A percentile compares a stretch with the other conserved stretches of the same genome.
Evolutionary conservation across 1,284 basidiomycete genomes (phyloP).

Genomic region (Testicularia cyperi): DNA sequence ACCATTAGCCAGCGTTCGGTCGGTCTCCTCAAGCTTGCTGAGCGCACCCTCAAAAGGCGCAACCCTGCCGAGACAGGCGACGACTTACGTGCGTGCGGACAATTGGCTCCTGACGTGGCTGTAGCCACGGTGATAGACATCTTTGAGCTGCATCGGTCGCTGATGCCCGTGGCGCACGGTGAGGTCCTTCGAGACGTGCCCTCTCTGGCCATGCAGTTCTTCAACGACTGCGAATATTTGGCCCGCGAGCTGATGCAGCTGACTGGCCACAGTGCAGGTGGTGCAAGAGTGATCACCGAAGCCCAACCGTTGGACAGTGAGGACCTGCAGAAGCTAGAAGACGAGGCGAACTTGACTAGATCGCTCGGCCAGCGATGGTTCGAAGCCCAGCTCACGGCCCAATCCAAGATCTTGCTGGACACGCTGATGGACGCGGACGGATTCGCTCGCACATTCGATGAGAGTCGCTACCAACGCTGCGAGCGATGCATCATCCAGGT

Average conservation of each 20-base stretch:
- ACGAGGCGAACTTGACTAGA: slow-evolving; percentile 31
- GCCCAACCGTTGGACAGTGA: slow-evolving; percentile 9
- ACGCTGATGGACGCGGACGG: slow-evolving; percentile 69
- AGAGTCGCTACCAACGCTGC: slow-evolving; percentile 75
- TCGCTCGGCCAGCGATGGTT: slow-evolving; percentile 41
- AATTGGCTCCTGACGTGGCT: slow-evolving; percentile 15
- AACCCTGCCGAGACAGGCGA: no score
- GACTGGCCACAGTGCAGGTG: slow-evolving; percentile 35
- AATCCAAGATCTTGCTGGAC: slow-evolving; percentile 63
- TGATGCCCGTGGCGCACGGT: slow-evolving; percentile 74
- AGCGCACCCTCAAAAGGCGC: slow-evolving; percentile 15
- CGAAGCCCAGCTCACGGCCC: slow-evolving; percentile 53
- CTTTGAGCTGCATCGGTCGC: slow-evolving; percentile 77
- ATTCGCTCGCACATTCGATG: slow-evolving; percentile 73
- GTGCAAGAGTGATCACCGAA: slow-evolving; percentile 8
- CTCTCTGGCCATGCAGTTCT: slow-evolving; percentile 73
- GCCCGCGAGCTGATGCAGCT: slow-evolving; percentile 54
- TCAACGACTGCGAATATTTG: slow-evolving; percentile 82
- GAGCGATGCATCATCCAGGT: slow-evolving; percentile 72
- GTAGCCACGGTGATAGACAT: slow-evolving; percentile 61
- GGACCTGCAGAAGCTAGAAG: slow-evolving; percentile 18
- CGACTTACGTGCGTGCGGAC: no score
- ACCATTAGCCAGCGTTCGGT: slow-evolving; percentile 37
- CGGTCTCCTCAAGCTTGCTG: slow-evolving; percentile 24
- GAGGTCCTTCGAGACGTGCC: slow-evolving; percentile 66